These are phyloP conservation scores for Calocera cornea DNA, from an alignment of 768 basidiomycete species.

Conservation along the genomic window DNA sequence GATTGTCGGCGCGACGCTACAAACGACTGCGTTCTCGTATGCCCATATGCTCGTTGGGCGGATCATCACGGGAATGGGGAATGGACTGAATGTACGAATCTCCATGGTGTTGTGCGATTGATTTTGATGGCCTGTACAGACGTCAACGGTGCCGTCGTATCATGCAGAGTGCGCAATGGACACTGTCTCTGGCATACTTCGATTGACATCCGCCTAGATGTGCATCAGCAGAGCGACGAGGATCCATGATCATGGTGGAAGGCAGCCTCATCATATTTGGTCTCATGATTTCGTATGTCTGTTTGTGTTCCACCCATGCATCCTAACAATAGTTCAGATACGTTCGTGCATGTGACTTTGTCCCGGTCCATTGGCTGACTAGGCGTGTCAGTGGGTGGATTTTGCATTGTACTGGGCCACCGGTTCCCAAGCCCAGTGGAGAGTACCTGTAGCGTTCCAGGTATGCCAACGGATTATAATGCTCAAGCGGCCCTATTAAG, in stretches of 20 bases:
- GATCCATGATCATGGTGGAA: constrained; percentile 52
- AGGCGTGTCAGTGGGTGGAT: constrained; percentile 38
- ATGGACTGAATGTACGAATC: constrained; percentile 41
- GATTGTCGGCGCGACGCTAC: constrained; percentile 18
- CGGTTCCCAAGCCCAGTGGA: constrained; percentile 44
- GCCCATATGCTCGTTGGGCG: constrained; percentile 50
- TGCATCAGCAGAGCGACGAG: constrained; percentile 44
- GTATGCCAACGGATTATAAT: background rate
- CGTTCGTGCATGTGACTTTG: background rate
- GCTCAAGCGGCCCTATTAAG: too few relatives aligned
- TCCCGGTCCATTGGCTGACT: background rate
- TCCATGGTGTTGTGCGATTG: background rate
- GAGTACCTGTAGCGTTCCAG: constrained; percentile 48
- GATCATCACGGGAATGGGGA: constrained; percentile 48
- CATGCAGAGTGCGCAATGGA: constrained; percentile 34
- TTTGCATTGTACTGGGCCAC: constrained; percentile 46
- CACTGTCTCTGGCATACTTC: too few relatives aligned
- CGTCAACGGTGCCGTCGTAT: constrained; percentile 51
- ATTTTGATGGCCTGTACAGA: constrained; percentile 26
- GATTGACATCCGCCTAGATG: constrained; percentile 21
- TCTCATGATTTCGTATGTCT: constrained; percentile 45
- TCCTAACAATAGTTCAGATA: background rate
- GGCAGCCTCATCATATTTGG: constrained; percentile 51
- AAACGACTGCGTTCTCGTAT: constrained; percentile 38
- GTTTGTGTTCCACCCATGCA: background rate